phyloP scores from a whole-genome alignment of 78 protist genomes.

The Monosiga brevicollis region DNA sequence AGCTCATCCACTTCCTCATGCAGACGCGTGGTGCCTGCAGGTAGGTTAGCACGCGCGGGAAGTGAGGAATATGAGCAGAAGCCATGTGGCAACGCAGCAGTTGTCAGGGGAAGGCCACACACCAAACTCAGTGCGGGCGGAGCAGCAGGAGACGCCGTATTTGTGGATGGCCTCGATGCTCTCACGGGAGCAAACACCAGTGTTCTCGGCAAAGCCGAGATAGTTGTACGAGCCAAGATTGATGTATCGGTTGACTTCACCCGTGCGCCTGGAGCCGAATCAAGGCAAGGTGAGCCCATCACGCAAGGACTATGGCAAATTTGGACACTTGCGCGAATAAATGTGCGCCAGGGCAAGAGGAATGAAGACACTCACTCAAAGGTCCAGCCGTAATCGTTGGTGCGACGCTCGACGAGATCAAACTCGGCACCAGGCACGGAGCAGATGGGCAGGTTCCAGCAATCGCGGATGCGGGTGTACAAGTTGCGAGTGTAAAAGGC shows the following conservation, averaged over 20 bases:
- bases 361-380: neutral
- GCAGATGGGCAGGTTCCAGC: slow-evolving; percentile 84
- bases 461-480: slow-evolving; percentile 74
- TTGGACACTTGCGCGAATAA: neutral
- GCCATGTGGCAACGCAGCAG: neutral
- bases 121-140: neutral
- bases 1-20: slow-evolving; percentile 58
- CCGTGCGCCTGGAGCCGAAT: slow-evolving; percentile 26
- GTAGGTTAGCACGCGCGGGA: too few relatives aligned
- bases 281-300: neutral
- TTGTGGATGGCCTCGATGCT: slow-evolving; percentile 22
- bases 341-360: neutral
- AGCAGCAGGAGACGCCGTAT: slow-evolving; percentile 20
- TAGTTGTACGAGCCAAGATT: slow-evolving; percentile 96
- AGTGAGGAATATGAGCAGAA: neutral
- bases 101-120: neutral
- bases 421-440: slow-evolving; percentile 69
- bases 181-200: slow-evolving; percentile 28
- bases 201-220: slow-evolving; percentile 87
- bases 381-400: slow-evolving; percentile 29
- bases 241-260: slow-evolving; percentile 34
- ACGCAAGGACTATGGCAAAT: too few relatives aligned
- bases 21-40: slow-evolving; percentile 9
- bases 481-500: slow-evolving; percentile 75
- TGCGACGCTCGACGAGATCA: slow-evolving; percentile 50